These are phyloP conservation scores for Ceratobasidium sp. DNA, from an alignment of 1,284 basidiomycete species.

Conservation along the genomic window DNA sequence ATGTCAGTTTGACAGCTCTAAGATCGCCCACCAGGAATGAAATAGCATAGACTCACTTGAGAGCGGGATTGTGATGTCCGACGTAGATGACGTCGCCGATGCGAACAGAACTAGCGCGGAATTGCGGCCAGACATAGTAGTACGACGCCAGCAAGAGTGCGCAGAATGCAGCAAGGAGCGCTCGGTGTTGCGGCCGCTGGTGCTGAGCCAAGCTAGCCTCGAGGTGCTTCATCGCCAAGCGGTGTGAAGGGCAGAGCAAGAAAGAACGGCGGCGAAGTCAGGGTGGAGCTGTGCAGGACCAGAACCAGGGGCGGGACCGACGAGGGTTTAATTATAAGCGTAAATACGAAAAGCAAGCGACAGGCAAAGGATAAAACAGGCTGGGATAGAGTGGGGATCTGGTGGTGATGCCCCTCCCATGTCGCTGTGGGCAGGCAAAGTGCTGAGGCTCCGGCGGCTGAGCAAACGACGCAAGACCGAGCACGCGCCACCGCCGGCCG, in stretches of 20 bases:
- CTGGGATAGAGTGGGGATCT: too few relatives aligned
- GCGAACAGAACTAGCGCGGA: background rate
- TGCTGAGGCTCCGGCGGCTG: constrained; percentile 10
- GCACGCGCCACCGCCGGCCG: background rate
- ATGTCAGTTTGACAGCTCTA: background rate
- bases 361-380: background rate
- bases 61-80: background rate
- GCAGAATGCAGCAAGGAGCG: background rate
- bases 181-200: background rate
- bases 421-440: constrained; percentile 11
- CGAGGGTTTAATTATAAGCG: constrained; percentile 16
- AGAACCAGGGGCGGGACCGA: background rate
- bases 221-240: background rate
- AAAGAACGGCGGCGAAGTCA: background rate
- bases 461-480: constrained; percentile 22
- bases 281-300: constrained; percentile 10
- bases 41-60: background rate
- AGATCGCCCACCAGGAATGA: constrained; percentile 1
- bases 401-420: constrained; percentile 8
- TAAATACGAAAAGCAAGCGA: constrained; percentile 22
- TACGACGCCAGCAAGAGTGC: background rate
- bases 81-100: constrained; percentile 9
- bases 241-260: background rate
- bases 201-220: background rate
- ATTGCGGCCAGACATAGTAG: too few relatives aligned